Percentiles rank a stretch among this genome's conserved stretches.
Evolutionary conservation across 2,329 filamentous ascomycete genomes (phyloP).

Genomic region (Bipolaris zeicola): DNA sequence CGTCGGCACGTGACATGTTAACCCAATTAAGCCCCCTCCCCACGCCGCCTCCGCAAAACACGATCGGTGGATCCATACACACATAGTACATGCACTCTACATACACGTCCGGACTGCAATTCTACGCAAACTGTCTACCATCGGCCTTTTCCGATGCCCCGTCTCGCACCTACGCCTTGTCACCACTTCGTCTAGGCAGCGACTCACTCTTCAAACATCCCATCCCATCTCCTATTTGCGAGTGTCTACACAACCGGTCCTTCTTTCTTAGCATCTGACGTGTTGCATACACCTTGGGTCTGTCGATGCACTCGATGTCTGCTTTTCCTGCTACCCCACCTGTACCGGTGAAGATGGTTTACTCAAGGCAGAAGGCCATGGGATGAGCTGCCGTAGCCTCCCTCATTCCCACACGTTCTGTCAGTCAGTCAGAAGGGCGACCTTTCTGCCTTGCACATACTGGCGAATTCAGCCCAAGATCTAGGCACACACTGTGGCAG

Average conservation of each 20-base stretch:
- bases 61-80: conserved; percentile 1
- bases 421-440: conserved; percentile 10
- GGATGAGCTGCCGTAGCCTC: conserved; percentile 21
- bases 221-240: conserved; percentile 14
- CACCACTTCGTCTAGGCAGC: conserved; percentile 37
- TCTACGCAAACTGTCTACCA: conserved; percentile 5
- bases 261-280: conserved; percentile 29
- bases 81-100: background rate
- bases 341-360: conserved; percentile 39
- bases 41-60: conserved; percentile 8
- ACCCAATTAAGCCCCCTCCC: background rate
- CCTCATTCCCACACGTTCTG: conserved; percentile 10
- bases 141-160: conserved; percentile 4
- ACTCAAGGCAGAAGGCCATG: conserved; percentile 39
- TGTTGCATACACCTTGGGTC: conserved; percentile 22
- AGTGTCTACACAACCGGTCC: conserved; percentile 19
- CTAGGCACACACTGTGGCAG: conserved; percentile 13
- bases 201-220: conserved; percentile 8
- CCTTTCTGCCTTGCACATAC: conserved; percentile 21
- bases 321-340: conserved; percentile 31
- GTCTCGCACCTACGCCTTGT: background rate
- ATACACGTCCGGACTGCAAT: background rate
- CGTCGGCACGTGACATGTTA: conserved; percentile 20
- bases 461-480: conserved; percentile 7
- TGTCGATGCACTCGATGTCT: conserved; percentile 12